Evolutionary conservation across 768 basidiomycete species (phyloP).

Genomic region (Collybia sordida): DNA sequence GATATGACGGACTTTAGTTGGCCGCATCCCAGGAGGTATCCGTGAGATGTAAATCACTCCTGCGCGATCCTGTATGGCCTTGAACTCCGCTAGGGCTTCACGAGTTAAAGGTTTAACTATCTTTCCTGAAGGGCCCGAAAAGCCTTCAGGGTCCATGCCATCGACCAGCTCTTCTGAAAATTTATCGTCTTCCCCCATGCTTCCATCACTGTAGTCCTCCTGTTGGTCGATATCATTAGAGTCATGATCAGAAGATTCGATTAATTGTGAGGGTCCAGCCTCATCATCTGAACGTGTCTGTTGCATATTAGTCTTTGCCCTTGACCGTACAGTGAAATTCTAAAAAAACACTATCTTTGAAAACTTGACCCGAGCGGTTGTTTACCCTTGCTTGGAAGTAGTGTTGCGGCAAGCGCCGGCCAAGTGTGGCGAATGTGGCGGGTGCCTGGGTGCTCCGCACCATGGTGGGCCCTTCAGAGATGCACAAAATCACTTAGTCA

Average conservation of each 20-base stretch:
- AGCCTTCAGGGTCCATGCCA: conserved; percentile 61
- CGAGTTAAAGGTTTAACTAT: conserved; percentile 71
- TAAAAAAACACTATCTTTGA: too few relatives aligned
- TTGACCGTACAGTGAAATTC: too few relatives aligned
- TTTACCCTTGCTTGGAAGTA: too few relatives aligned
- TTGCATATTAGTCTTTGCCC: too few relatives aligned
- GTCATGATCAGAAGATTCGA: conserved; percentile 16
- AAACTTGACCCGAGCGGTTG: too few relatives aligned
- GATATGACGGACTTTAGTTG: conserved; percentile 91
- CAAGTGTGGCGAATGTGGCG: too few relatives aligned
- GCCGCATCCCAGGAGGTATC: conserved; percentile 97
- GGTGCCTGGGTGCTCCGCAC: too few relatives aligned
- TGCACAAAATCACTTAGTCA: too few relatives aligned
- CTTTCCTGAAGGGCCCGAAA: conserved; percentile 54
- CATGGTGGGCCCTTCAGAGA: too few relatives aligned
- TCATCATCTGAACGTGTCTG: not conserved
- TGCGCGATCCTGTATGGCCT: conserved; percentile 68
- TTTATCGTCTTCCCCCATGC: conserved; percentile 10
- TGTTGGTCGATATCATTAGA: conserved; percentile 18
- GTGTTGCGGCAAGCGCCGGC: too few relatives aligned
- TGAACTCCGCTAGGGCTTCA: conserved; percentile 75
- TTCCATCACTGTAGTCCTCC: conserved; percentile 23
- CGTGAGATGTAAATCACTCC: conserved; percentile 95
- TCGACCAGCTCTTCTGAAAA: conserved; percentile 27
- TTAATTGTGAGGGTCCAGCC: conserved; percentile 14